phyloP scores from a whole-genome alignment of 164 flowering plant genomes.

The Taxillus chinensis region DNA sequence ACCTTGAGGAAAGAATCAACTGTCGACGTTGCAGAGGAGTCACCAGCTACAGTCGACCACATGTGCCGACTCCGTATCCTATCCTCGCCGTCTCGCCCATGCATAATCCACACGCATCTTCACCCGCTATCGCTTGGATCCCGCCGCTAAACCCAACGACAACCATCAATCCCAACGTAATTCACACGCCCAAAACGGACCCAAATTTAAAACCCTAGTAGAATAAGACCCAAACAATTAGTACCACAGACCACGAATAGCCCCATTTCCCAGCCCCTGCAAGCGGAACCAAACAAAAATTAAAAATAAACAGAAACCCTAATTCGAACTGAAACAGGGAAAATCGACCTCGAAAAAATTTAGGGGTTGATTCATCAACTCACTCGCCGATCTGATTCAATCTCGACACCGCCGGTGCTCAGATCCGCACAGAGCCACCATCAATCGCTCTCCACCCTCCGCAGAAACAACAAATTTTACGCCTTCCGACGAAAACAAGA shows the following conservation, averaged over 20 bases:
- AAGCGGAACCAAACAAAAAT: too few species aligned
- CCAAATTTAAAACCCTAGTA: slow-evolving; percentile 6
- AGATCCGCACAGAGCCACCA: slow-evolving; percentile 8
- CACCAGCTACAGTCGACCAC: slow-evolving; percentile 43
- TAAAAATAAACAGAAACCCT: too few species aligned
- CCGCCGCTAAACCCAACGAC: slow-evolving; percentile 16
- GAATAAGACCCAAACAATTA: slow-evolving; percentile 6
- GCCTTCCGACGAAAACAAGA: slow-evolving; percentile 1
- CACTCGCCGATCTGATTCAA: slow-evolving; percentile 13
- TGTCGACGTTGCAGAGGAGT: slow-evolving; percentile 9
- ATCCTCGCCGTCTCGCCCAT: slow-evolving; percentile 54
- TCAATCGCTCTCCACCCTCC: background rate
- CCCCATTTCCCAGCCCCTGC: too few species aligned
- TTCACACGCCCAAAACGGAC: slow-evolving; percentile 4
- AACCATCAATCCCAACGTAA: slow-evolving; percentile 42
- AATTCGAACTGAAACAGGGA: background rate
- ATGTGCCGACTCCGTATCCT: slow-evolving; percentile 55
- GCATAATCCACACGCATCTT: slow-evolving; percentile 58
- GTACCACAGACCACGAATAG: slow-evolving; percentile 14
- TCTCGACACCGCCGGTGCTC: background rate
- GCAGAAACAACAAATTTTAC: background rate
- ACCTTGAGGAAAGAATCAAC: slow-evolving; percentile 40
- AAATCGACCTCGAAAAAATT: slow-evolving; percentile 1
- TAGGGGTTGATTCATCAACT: background rate
- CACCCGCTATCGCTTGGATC: slow-evolving; percentile 20